Conservation (phyloP, 1,284 basidiomycete genomes). For the Erythrobasidium hasegawianum region DNA sequence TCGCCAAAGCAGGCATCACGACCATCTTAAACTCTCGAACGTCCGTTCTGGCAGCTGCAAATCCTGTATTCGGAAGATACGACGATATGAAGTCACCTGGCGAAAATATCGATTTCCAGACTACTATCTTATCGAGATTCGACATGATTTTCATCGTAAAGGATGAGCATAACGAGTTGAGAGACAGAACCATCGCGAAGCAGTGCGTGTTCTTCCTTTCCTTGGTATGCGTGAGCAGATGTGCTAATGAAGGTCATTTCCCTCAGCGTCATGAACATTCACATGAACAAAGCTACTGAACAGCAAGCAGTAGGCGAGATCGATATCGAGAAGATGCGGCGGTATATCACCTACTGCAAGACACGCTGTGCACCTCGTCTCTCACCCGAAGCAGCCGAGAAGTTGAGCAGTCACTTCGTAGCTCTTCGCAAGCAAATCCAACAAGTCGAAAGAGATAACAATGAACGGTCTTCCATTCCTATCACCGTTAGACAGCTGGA, state of each 20-base stretch:
- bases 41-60: constrained; percentile 93
- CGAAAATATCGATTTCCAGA: constrained; percentile 99
- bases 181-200: constrained; percentile 60
- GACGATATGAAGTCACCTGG: constrained; percentile 96
- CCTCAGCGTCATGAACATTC: constrained; percentile 96
- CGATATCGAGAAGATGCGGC: constrained; percentile 96
- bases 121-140: constrained; percentile 95
- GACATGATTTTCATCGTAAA: constrained; percentile 99
- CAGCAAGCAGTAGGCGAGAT: constrained; percentile 81
- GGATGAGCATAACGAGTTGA: constrained; percentile 92
- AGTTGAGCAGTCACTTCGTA: constrained; percentile 96
- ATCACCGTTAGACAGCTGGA: constrained; percentile 99
- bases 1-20: constrained; percentile 98
- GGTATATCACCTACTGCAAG: constrained; percentile 94
- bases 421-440: constrained; percentile 90
- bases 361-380: constrained; percentile 92
- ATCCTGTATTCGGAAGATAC: constrained; percentile 97
- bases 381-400: constrained; percentile 88
- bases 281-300: constrained; percentile 84
- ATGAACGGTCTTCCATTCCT: constrained; percentile 95
- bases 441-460: constrained; percentile 92
- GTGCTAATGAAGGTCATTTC: constrained; percentile 49
- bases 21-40: constrained; percentile 96
- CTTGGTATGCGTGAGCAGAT: too few species aligned
- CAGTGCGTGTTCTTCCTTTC: too few species aligned